These are phyloP conservation scores for Aureobasidium sp. DNA, from an alignment of 2,329 filamentous ascomycete genomes.

Conservation along the genomic window DNA sequence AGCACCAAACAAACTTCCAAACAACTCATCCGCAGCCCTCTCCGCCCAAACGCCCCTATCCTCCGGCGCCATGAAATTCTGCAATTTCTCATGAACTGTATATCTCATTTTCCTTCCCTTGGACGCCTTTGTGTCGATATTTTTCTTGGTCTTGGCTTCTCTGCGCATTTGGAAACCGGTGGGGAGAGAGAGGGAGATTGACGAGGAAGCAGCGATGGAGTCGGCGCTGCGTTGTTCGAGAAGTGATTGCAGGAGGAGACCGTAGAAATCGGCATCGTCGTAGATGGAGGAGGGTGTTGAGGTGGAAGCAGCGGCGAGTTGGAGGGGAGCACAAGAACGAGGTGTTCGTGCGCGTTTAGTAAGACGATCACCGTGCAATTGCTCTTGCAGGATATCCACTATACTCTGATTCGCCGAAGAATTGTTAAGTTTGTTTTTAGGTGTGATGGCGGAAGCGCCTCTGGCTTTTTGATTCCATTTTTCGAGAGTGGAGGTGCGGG, in stretches of 20 bases:
- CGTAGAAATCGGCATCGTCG: slow-evolving; percentile 93
- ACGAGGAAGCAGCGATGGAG: slow-evolving; percentile 27
- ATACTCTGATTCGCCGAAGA: slow-evolving; percentile 53
- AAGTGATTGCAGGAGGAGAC: slow-evolving; percentile 82
- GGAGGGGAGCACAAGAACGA: slow-evolving; percentile 66
- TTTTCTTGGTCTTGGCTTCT: slow-evolving; percentile 74
- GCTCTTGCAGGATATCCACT: slow-evolving; percentile 58
- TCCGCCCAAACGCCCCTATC: slow-evolving; percentile 73
- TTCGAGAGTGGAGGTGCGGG: slow-evolving; percentile 65
- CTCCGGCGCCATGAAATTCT: slow-evolving; percentile 96
- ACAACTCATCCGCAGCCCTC: slow-evolving; percentile 60
- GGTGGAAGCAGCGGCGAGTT: slow-evolving; percentile 40
- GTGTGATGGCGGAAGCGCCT: slow-evolving; percentile 47
- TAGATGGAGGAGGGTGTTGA: slow-evolving; percentile 47
- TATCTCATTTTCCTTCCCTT: slow-evolving; percentile 93
- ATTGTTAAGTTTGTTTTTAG: slow-evolving; percentile 52
- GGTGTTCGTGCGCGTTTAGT: slow-evolving; percentile 61
- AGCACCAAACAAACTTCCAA: slow-evolving; percentile 42
- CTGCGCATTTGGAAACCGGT: slow-evolving; percentile 41
- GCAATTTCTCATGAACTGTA: slow-evolving; percentile 91
- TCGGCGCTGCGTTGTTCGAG: slow-evolving; percentile 75
- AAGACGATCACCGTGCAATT: slow-evolving; percentile 59
- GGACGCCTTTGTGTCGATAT: slow-evolving; percentile 86
- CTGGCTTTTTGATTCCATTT: slow-evolving; percentile 84
- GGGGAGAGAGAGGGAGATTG: slow-evolving; percentile 29